phyloP scores from a whole-genome alignment of 176 grass and related monocot species.

The Hordeum marinum region DNA sequence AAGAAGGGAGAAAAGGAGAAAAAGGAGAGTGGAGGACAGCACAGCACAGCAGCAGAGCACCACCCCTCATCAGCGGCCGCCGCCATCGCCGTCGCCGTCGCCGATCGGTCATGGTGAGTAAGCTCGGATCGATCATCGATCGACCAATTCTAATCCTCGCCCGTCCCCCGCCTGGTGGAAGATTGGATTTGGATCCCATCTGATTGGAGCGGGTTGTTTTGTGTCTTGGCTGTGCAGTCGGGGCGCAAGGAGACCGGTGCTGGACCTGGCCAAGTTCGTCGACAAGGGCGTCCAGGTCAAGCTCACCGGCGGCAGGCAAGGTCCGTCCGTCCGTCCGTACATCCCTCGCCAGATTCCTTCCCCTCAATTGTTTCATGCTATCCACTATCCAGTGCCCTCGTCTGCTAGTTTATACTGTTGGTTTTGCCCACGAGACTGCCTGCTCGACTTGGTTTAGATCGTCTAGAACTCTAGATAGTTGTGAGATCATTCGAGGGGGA shows the following conservation, averaged over 20 bases:
- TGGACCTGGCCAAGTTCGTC: conserved; percentile 91
- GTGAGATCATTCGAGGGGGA: neutral
- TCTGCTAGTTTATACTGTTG: neutral
- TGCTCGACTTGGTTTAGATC: neutral
- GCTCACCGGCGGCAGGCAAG: conserved; percentile 89
- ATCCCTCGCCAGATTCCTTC: neutral
- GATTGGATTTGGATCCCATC: neutral
- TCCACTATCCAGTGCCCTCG: too few relatives aligned
- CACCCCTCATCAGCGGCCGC: neutral
- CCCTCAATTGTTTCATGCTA: neutral
- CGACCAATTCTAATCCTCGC: neutral
- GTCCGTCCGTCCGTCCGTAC: conserved; percentile 38
- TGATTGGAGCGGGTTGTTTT: neutral
- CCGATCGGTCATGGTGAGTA: conserved; percentile 4
- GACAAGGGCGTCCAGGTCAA: conserved; percentile 97
- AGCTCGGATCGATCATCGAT: neutral
- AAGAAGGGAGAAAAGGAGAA: neutral
- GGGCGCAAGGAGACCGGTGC: conserved; percentile 92
- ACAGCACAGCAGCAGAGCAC: neutral
- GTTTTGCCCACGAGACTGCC: neutral
- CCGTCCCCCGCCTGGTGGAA: neutral
- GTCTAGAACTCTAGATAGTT: too few relatives aligned
- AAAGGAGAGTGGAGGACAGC: neutral
- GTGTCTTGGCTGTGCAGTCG: conserved; percentile 41
- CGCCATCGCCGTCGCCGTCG: neutral